phyloP scores from a whole-genome alignment of 352 stramenopile genomes.

The Phytophthora tentaculata region DNA sequence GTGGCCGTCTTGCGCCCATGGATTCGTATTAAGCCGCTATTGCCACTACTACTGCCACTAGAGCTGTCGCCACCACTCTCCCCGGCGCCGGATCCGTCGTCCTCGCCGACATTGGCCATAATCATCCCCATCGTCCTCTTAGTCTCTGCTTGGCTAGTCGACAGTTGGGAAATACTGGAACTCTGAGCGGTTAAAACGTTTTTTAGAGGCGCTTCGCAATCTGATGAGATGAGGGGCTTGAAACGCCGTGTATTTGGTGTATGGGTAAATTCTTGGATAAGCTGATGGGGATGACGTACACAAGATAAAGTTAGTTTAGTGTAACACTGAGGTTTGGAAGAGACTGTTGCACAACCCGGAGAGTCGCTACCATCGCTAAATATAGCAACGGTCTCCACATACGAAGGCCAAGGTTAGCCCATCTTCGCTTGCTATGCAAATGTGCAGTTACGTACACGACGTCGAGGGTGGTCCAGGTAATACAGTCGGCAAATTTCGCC shows the following conservation, averaged over 20 bases:
- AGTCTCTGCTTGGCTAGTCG: conserved; percentile 21
- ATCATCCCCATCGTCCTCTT: conserved; percentile 33
- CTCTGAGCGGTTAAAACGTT: conserved; percentile 14
- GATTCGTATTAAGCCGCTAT: conserved; percentile 47
- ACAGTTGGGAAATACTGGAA: conserved; percentile 28
- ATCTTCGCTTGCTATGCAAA: background rate
- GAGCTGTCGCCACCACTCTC: conserved; percentile 33
- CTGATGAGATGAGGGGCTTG: conserved; percentile 31
- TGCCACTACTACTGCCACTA: conserved; percentile 39
- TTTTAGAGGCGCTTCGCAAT: conserved; percentile 31
- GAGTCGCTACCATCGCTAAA: conserved; percentile 3
- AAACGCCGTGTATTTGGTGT: conserved; percentile 28
- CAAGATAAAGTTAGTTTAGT: conserved; percentile 15
- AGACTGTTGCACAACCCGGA: conserved; percentile 10
- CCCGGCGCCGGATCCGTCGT: conserved; percentile 34
- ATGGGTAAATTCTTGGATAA: conserved; percentile 43
- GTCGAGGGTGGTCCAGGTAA: conserved; percentile 54
- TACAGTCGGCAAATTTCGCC: conserved; percentile 51
- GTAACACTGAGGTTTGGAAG: background rate
- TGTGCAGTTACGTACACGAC: conserved; percentile 35
- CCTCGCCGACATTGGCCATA: conserved; percentile 32
- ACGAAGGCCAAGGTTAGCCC: conserved; percentile 15
- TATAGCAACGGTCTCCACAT: conserved; percentile 26
- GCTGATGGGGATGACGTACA: conserved; percentile 10
- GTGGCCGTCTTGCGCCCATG: conserved; percentile 16